These are phyloP conservation scores for Fusarium sacchari DNA, from an alignment of 2,329 filamentous ascomycete species.

Conservation along the genomic window DNA sequence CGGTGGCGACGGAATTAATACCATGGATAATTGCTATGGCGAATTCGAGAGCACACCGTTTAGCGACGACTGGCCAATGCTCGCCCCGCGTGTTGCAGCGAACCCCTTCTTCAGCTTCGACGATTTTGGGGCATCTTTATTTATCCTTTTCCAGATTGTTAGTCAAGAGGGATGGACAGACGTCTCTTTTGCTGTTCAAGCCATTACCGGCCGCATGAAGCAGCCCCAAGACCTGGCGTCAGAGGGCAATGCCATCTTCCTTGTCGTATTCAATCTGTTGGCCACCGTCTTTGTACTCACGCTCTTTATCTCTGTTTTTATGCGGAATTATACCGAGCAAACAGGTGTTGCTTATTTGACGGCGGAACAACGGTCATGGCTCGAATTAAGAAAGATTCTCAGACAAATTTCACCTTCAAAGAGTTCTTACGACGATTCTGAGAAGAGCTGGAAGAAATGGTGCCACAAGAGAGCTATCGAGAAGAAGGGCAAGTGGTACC, in stretches of 20 bases:
- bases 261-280: slow-evolving; percentile 94
- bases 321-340: slow-evolving; percentile 99
- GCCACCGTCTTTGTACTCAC: slow-evolving; percentile 97
- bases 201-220: slow-evolving; percentile 78
- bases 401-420: slow-evolving; percentile 95
- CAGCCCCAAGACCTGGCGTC: slow-evolving; percentile 77
- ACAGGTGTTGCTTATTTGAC: slow-evolving; percentile 97
- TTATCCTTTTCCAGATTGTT: slow-evolving; percentile 98
- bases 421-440: slow-evolving; percentile 81
- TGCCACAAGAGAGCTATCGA: slow-evolving; percentile 94
- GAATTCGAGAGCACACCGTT: slow-evolving; percentile 83
- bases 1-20: slow-evolving; percentile 62
- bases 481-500: slow-evolving; percentile 93
- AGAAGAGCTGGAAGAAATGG: slow-evolving; percentile 86
- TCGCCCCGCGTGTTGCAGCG: slow-evolving; percentile 81
- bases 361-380: slow-evolving; percentile 94
- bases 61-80: slow-evolving; percentile 77
- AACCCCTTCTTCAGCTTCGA: slow-evolving; percentile 95
- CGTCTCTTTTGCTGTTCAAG: slow-evolving; percentile 86
- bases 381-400: slow-evolving; percentile 91
- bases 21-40: slow-evolving; percentile 80
- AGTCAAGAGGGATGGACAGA: slow-evolving; percentile 98
- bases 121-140: slow-evolving; percentile 90
- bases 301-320: slow-evolving; percentile 98
- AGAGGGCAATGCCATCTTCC: slow-evolving; percentile 91